Percentiles rank a stretch among this genome's conserved stretches.
phyloP scores from a whole-genome alignment of 179 eudicot species.

The Carnegiea gigantea region DNA sequence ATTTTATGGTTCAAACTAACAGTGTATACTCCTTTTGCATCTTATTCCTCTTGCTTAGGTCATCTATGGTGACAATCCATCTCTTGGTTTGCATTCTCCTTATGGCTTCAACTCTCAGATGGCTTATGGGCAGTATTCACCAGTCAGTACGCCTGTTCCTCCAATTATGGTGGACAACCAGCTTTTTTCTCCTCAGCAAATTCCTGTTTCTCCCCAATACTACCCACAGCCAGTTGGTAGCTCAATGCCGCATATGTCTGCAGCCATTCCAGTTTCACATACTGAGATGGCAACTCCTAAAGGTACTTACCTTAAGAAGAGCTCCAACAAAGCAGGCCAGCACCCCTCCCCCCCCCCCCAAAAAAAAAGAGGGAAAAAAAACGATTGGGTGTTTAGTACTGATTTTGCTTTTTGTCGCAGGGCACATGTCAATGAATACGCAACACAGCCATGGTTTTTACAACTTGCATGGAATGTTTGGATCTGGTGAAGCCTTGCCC shows the following conservation, averaged over 20 bases:
- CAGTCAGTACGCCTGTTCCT: constrained; percentile 75
- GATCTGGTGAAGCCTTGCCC: constrained; percentile 59
- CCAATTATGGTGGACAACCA: constrained; percentile 85
- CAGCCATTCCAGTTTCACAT: constrained; percentile 65
- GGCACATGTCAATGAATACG: constrained; percentile 52
- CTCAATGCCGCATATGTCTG: constrained; percentile 65
- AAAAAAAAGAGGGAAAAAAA: not conserved
- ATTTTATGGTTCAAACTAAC: not conserved
- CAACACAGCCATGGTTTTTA: constrained; percentile 49
- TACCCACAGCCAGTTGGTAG: constrained; percentile 74
- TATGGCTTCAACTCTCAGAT: constrained; percentile 70
- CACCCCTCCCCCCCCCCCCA: not conserved
- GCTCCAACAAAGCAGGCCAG: not conserved
- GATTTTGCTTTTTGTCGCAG: constrained; percentile 51
- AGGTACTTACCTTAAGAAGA: constrained; percentile 42
- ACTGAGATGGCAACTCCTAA: constrained; percentile 60
- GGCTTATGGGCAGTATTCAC: constrained; percentile 92
- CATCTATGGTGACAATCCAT: constrained; percentile 73
- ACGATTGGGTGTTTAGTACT: not conserved
- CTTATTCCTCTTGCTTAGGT: constrained; percentile 41
- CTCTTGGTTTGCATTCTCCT: constrained; percentile 64
- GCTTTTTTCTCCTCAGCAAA: constrained; percentile 77
- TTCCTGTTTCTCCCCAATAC: constrained; percentile 71
- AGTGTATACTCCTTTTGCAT: not conserved
- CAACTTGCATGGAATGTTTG: constrained; percentile 58